Percentiles rank a stretch among this genome's conserved stretches.
These are phyloP conservation scores for Neofusicoccum ribis DNA, from an alignment of 2,329 filamentous ascomycete species.

Conservation along the genomic window DNA sequence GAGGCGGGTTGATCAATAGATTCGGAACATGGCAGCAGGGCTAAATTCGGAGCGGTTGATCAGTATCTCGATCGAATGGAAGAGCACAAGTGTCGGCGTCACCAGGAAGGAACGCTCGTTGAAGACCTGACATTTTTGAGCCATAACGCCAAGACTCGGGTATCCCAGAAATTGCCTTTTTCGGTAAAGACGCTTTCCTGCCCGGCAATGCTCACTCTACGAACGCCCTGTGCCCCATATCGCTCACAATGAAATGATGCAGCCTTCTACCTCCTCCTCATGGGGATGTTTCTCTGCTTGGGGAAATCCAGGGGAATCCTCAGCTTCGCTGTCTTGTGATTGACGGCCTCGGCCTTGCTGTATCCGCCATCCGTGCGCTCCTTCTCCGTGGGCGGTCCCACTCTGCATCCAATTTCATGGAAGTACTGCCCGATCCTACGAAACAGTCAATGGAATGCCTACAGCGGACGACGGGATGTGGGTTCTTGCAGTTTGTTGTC, in stretches of 20 bases:
- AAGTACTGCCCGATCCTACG: constrained; percentile 67
- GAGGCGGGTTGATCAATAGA: not conserved
- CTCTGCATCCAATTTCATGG: constrained; percentile 70
- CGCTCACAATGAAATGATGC: not conserved
- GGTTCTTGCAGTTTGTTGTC: constrained; percentile 62
- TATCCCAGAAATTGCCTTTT: constrained; percentile 9
- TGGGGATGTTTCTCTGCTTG: constrained; percentile 51
- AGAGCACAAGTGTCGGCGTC: too few species aligned
- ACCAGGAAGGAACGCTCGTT: not conserved
- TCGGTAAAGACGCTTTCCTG: constrained; percentile 1
- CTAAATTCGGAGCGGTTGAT: not conserved
- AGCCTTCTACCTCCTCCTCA: constrained; percentile 24
- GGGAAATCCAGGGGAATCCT: constrained; percentile 82
- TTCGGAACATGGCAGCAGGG: not conserved
- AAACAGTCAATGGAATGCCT: constrained; percentile 21
- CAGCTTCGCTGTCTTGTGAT: constrained; percentile 68
- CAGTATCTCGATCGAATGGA: not conserved
- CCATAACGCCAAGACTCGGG: constrained; percentile 1
- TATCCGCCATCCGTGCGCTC: constrained; percentile 56
- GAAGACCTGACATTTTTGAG: not conserved
- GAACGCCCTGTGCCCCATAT: not conserved
- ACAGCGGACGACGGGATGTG: not conserved
- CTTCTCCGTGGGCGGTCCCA: constrained; percentile 49
- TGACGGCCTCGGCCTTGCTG: constrained; percentile 60
- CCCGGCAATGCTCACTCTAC: not conserved